Conservation (phyloP, 148 eudicot genomes). For the Rhododendron henanense region DNA sequence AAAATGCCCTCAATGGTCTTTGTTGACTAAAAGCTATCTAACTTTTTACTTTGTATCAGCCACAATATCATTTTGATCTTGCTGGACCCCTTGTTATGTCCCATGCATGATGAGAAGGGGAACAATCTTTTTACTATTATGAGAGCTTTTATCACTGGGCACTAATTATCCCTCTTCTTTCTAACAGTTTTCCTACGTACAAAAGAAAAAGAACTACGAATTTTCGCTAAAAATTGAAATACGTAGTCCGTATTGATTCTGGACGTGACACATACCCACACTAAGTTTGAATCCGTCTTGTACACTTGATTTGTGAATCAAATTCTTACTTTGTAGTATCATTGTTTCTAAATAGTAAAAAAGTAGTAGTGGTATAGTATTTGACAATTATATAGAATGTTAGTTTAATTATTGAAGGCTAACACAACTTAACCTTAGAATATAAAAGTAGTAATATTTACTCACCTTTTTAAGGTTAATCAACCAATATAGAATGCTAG, state of each 20-base stretch:
- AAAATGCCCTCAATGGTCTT: conserved; percentile 1
- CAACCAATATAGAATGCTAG: too few relatives aligned
- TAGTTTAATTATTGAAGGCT: neutral
- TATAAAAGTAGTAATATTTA: too few relatives aligned
- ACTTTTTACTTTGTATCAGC: neutral
- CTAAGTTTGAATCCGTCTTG: neutral
- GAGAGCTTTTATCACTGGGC: neutral
- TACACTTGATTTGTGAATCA: too few relatives aligned
- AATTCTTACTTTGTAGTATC: too few relatives aligned
- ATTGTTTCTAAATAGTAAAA: too few relatives aligned
- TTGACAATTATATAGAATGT: too few relatives aligned
- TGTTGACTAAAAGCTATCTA: conserved; percentile 12
- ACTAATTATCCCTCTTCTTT: neutral
- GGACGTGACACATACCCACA: neutral
- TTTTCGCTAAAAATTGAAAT: too few relatives aligned
- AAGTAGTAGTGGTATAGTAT: too few relatives aligned
- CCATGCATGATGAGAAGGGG: neutral
- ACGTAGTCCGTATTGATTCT: neutral
- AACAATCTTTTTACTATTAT: neutral
- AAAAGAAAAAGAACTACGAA: neutral
- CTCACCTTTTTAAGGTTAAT: too few relatives aligned
- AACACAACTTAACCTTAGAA: neutral
- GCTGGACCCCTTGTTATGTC: neutral
- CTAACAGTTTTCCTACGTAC: neutral
- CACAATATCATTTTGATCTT: neutral